A percentile compares a stretch with the other conserved stretches of the same genome.
These are phyloP conservation scores for Nannizzia gypsea DNA, from an alignment of 2,329 filamentous ascomycete genomes.

Conservation along the genomic window DNA sequence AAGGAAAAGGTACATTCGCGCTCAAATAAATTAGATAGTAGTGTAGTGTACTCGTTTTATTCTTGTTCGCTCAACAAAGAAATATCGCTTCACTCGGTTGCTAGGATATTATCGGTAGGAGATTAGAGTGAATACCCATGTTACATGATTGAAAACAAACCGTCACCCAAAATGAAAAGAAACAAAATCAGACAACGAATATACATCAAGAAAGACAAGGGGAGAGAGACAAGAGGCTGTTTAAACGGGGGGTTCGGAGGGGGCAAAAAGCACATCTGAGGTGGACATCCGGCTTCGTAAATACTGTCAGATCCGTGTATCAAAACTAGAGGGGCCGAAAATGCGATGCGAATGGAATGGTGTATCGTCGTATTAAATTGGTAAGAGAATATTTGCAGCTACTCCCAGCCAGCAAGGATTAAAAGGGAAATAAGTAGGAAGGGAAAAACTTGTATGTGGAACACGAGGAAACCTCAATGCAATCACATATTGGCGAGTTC, in stretches of 20 bases:
- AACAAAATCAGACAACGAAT: not conserved
- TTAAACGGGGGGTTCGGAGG: not conserved
- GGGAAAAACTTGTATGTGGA: not conserved
- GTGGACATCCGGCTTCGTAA: not conserved
- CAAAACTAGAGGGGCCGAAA: not conserved
- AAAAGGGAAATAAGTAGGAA: not conserved
- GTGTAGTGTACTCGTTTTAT: not conserved
- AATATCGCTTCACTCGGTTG: not conserved
- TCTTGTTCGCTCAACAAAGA: not conserved
- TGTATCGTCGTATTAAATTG: conserved; percentile 1
- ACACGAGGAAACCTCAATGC: not conserved
- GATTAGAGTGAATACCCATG: conserved; percentile 2
- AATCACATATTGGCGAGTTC: conserved; percentile 84
- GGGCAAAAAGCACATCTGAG: not conserved
- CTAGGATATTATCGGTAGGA: not conserved
- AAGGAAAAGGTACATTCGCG: not conserved
- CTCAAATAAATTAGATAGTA: not conserved
- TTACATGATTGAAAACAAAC: conserved; percentile 1
- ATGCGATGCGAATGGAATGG: not conserved
- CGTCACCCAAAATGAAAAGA: not conserved
- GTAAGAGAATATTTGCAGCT: not conserved
- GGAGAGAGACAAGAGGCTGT: not conserved
- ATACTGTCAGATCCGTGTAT: not conserved
- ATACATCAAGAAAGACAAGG: not conserved
- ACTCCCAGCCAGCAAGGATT: not conserved